Conservation (phyloP, 1,284 basidiomycete species). For the Filobasidium uniguttulatum region DNA sequence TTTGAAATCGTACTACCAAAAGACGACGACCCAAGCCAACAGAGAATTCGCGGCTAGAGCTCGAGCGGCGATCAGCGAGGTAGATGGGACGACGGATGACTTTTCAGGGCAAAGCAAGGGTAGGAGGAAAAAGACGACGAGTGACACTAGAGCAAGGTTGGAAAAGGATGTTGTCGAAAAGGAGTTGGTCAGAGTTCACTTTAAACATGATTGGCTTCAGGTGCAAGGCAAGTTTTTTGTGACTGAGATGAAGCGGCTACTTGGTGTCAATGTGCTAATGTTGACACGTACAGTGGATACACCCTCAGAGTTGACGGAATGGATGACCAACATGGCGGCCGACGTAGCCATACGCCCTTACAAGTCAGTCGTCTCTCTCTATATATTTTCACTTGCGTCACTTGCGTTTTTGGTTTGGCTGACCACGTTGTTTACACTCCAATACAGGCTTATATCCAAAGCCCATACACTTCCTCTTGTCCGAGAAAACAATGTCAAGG, state of each 20-base stretch:
- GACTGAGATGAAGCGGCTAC: neutral
- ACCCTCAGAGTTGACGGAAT: slow-evolving; percentile 34
- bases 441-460: slow-evolving; percentile 33
- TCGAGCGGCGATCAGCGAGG: slow-evolving; percentile 18
- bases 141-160: slow-evolving; percentile 8
- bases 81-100: neutral
- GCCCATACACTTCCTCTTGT: slow-evolving; percentile 33
- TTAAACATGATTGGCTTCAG: slow-evolving; percentile 26
- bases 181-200: slow-evolving; percentile 29
- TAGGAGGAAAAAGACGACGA: neutral
- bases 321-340: slow-evolving; percentile 33
- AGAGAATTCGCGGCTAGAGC: slow-evolving; percentile 25
- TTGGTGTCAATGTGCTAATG: neutral
- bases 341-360: slow-evolving; percentile 33
- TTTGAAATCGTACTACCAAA: slow-evolving; percentile 27
- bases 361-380: slow-evolving; percentile 7
- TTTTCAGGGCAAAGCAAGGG: neutral
- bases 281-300: slow-evolving; percentile 27
- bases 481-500: slow-evolving; percentile 20
- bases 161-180: slow-evolving; percentile 28
- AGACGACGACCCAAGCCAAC: slow-evolving; percentile 22
- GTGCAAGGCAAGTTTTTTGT: slow-evolving; percentile 23
- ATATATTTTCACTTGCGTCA: no score
- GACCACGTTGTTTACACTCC: neutral
- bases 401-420: no score